phyloP scores from a whole-genome alignment of 2,329 filamentous ascomycete species.

The Coniochaeta hoffmannii region DNA sequence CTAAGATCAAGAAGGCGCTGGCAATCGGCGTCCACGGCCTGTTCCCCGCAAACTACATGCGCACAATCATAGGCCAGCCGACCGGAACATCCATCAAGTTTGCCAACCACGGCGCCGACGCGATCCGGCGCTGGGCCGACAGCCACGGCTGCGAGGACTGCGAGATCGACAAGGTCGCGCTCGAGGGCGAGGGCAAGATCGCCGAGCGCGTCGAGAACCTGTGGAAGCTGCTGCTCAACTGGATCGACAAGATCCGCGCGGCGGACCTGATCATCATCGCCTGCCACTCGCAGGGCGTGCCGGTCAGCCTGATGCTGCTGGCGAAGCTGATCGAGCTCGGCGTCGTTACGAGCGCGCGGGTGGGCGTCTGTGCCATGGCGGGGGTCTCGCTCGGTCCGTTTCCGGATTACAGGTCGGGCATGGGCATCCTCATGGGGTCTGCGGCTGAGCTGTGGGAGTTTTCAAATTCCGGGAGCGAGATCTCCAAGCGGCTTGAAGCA shows the following conservation, averaged over 20 bases:
- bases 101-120: constrained; percentile 75
- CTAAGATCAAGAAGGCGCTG: constrained; percentile 74
- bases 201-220: constrained; percentile 82
- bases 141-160: constrained; percentile 63
- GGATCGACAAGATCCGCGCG: constrained; percentile 80
- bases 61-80: constrained; percentile 88
- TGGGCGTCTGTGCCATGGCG: constrained; percentile 84
- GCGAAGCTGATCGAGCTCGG: constrained; percentile 89
- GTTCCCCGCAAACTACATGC: constrained; percentile 79
- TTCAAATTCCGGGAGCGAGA: constrained; percentile 68
- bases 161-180: constrained; percentile 86
- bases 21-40: constrained; percentile 93
- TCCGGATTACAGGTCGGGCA: constrained; percentile 79
- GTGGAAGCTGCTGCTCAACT: constrained; percentile 91
- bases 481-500: constrained; percentile 73
- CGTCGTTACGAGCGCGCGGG: constrained; percentile 65
- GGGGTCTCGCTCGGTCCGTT: constrained; percentile 93
- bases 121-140: constrained; percentile 77
- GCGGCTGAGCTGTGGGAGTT: constrained; percentile 97
- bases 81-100: constrained; percentile 94
- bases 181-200: constrained; percentile 93
- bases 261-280: constrained; percentile 90
- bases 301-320: constrained; percentile 85
- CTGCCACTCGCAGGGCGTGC: constrained; percentile 92
- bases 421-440: constrained; percentile 78